phyloP scores from a whole-genome alignment of 768 basidiomycete genomes.

The Xerocomellus amylosporus region DNA sequence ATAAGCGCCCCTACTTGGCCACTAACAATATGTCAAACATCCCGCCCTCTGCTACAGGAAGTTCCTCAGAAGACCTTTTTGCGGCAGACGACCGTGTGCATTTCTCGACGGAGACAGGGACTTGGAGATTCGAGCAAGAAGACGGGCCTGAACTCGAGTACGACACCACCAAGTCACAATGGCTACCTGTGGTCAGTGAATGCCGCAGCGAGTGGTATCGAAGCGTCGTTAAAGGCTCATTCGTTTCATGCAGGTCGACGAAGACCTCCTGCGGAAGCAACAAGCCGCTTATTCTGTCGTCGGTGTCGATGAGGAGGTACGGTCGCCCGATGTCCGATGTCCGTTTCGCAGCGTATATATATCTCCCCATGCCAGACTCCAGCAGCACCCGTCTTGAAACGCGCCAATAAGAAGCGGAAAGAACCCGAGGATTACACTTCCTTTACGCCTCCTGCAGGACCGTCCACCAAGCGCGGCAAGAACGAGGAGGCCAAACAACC shows the following conservation, averaged over 20 bases:
- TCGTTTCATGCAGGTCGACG: conserved; percentile 61
- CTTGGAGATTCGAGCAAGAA: conserved; percentile 89
- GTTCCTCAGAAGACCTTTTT: conserved; percentile 60
- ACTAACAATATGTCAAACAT: conserved; percentile 22
- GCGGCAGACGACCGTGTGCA: conserved; percentile 79
- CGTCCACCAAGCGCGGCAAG: conserved; percentile 69
- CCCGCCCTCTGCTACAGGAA: conserved; percentile 49
- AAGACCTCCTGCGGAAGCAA: conserved; percentile 82
- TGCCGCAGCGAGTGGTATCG: neutral
- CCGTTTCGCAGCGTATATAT: conserved; percentile 25
- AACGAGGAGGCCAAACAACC: conserved; percentile 47
- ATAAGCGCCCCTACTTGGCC: conserved; percentile 22
- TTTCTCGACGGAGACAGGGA: conserved; percentile 67
- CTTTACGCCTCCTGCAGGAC: conserved; percentile 46
- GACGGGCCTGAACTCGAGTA: conserved; percentile 92
- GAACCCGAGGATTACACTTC: conserved; percentile 70
- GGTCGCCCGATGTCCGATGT: conserved; percentile 29
- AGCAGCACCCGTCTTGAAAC: conserved; percentile 81
- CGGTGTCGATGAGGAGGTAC: conserved; percentile 92
- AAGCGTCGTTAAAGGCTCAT: neutral
- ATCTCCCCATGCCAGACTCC: conserved; percentile 56
- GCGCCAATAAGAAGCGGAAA: conserved; percentile 77
- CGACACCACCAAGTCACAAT: conserved; percentile 67
- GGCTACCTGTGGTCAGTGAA: conserved; percentile 78
- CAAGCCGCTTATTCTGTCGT: conserved; percentile 92